Evolutionary conservation across 1,284 basidiomycete species (phyloP), one percentile per base, ranked within the genome.

Genomic region (Omphalotus olearius): DNA sequence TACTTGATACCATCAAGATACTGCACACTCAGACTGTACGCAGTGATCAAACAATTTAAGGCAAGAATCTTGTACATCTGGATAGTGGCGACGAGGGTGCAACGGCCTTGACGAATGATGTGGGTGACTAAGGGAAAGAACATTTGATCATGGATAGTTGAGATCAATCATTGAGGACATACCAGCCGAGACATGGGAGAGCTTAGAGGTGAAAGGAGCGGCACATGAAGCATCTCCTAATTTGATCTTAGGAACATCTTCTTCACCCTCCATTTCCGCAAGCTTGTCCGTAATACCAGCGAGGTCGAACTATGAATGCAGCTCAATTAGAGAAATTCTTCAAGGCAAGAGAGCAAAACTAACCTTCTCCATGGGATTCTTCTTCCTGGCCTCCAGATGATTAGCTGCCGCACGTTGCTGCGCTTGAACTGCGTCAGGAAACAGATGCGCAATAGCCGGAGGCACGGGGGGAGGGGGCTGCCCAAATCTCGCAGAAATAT

Each of bases 11-110:
- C 95, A 59, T 98, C 93, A 14, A 98, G 76, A 65, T 98, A 97
- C 68, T 96, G 93, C 20, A 98, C 95, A 61, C 90, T 93, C 56
- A 98, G 74, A 67, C 90, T 93, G 72, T 95, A 98, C 28, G 94
- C 94, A 2, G 93, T 96, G 66, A 98, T 98, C 38, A 98, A 75
- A 66, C 94, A 97, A 68, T 98, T 98, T 55, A 97, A 74, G 2
- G 94, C 94, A 36, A 98, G 76, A 60, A 98, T 98, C 76, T 97
- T 97, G 84, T 97, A 98, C 94, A 98, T 98, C 71, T 98, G 95
- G 53, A 95, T 90, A 1, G 94, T 98, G 1, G 94, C 94, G 40
- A 98, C 94, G 13, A 98, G 83, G 0, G 94, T 98, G 73, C 94
- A 97, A 42, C 94, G 88, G 18, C 95, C 94, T 72, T 98, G 94